Percentiles rank a stretch among this genome's conserved stretches.
phyloP scores from a whole-genome alignment of 495 filamentous ascomycete species.

The Xylaria cubensis region DNA sequence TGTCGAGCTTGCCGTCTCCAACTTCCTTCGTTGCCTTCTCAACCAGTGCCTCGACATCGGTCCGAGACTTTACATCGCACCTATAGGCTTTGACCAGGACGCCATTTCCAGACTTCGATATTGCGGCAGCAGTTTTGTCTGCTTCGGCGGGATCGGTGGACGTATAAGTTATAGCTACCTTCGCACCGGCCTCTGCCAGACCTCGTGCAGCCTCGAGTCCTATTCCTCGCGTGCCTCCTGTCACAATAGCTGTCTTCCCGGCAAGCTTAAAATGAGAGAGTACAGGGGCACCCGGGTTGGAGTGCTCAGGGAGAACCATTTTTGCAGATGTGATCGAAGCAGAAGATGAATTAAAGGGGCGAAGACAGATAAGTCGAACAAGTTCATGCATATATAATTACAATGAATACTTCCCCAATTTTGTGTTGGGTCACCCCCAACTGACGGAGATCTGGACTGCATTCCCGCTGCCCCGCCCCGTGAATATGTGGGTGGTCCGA shows the following conservation, averaged over 20 bases:
- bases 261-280: conserved; percentile 48
- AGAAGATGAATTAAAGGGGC: not conserved
- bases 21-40: conserved; percentile 30
- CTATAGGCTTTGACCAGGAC: conserved; percentile 33
- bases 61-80: conserved; percentile 35
- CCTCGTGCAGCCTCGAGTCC: conserved; percentile 45
- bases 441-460: not conserved
- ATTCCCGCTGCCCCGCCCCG: conserved; percentile 3
- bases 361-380: not conserved
- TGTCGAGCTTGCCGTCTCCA: conserved; percentile 33
- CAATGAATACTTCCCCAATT: not conserved
- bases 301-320: conserved; percentile 39
- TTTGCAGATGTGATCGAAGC: not conserved
- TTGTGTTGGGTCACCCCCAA: not conserved
- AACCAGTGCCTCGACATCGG: conserved; percentile 31
- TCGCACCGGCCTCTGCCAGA: conserved; percentile 49
- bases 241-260: conserved; percentile 52
- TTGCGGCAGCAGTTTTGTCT: conserved; percentile 29
- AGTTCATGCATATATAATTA: not conserved
- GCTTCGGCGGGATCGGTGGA: conserved; percentile 34
- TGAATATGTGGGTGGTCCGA: not conserved
- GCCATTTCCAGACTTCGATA: conserved; percentile 32
- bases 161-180: conserved; percentile 47
- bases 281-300: conserved; percentile 35
- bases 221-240: conserved; percentile 53